Evolutionary conservation across 2,329 filamentous ascomycete genomes (phyloP), one percentile per base, ranked within the genome.

Genomic region (Hypocreales sp.): DNA sequence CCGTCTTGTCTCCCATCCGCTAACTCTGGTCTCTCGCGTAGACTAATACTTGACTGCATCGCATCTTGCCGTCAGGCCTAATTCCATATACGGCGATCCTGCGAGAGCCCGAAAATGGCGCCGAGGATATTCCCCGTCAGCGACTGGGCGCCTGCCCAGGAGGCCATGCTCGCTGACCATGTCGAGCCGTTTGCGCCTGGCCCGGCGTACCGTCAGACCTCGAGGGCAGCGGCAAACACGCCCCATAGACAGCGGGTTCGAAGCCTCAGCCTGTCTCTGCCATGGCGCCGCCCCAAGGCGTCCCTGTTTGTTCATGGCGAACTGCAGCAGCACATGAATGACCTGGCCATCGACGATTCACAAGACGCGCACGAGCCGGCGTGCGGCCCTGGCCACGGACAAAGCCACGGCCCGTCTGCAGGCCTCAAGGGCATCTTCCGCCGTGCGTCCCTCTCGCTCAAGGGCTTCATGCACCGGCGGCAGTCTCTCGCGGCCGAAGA

Each of bases 391-490:
- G 35, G 36, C 22, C 34, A 47, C 26, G 38, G 41, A 31, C 40
- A 48, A 12, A 33, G 38, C 15, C 37, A 39, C 10, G 40, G 41
- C 24, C 31, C 36, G 4, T 37, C 48, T 1, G 45, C 45, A 25
- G 49, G 51, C 25, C 43, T 72, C 31, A 66, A 60, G 41, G 58
- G 61, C 25, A 64, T 61, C 35, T 53, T 72, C 26, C 60, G 67
- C 15, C 55, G 68, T 8, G 68, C 67, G 1, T 72, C 68, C 4
- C 40, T 67, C 28, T 67, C 64, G 7, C 41, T 72, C 27, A 61
- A 62, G 39, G 60, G 59, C 18, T 59, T 71, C 18, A 61, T 67
- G 7, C 55, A 61, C 27, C 52, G 63, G 21, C 56, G 63, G 25
- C 51, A 58, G 5, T 64, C 61, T 2, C 40, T 55, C 15, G 47